Evolutionary conservation across 768 basidiomycete species (phyloP).

Genomic region (Amanita polypyramis): DNA sequence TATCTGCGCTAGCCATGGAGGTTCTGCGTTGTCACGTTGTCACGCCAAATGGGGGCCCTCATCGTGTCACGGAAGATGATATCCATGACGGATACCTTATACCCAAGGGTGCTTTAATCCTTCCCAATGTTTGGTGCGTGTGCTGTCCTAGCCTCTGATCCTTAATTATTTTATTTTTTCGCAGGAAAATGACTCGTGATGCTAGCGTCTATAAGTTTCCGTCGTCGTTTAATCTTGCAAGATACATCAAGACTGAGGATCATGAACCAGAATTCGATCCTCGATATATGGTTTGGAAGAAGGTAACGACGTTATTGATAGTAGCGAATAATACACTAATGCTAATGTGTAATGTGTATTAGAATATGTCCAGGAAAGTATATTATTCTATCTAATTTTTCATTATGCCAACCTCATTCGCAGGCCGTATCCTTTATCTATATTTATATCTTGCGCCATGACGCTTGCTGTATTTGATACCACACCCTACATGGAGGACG

Average conservation of each 20-base stretch:
- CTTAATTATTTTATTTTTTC: no score
- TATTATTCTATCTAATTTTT: not conserved
- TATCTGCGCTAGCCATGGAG: constrained; percentile 28
- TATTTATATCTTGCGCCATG: constrained; percentile 31
- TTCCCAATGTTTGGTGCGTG: constrained; percentile 23
- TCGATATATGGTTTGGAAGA: constrained; percentile 37
- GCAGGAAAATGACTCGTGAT: constrained; percentile 33
- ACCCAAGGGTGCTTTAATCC: constrained; percentile 27
- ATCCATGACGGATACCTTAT: constrained; percentile 34
- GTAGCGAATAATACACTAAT: not conserved
- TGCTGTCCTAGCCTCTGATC: no score
- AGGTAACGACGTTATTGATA: constrained; percentile 19
- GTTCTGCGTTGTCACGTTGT: constrained; percentile 25
- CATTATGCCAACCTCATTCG: not conserved
- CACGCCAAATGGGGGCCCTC: constrained; percentile 23
- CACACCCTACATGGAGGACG: constrained; percentile 17
- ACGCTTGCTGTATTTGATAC: constrained; percentile 31
- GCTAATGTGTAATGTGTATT: not conserved
- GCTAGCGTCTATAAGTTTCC: constrained; percentile 31
- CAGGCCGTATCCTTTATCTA: constrained; percentile 19
- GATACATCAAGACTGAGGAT: constrained; percentile 29
- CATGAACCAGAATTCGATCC: constrained; percentile 32
- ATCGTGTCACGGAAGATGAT: constrained; percentile 27
- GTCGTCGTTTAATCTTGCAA: constrained; percentile 34
- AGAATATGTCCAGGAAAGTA: constrained; percentile 26